Percentiles rank a stretch among this genome's conserved stretches.
phyloP scores from a whole-genome alignment of 306 rosid species.

The Medicago lupulina region DNA sequence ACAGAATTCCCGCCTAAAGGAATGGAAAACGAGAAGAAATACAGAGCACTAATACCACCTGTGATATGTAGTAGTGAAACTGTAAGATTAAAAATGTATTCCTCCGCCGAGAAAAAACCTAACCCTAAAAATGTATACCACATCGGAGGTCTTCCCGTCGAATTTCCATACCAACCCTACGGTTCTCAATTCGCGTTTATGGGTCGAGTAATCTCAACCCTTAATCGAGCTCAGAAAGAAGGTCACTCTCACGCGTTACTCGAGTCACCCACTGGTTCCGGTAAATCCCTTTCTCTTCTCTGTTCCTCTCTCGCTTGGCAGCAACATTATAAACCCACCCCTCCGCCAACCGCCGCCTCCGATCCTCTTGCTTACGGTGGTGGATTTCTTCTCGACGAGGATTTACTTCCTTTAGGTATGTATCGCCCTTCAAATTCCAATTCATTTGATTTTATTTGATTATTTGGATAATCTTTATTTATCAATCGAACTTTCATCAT shows the following conservation, averaged over 20 bases:
- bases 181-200: constrained; percentile 88
- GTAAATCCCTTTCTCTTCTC: constrained; percentile 92
- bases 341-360: constrained; percentile 52
- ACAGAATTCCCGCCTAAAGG: neutral
- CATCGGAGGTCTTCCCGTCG: constrained; percentile 85
- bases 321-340: constrained; percentile 61
- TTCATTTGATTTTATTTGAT: neutral
- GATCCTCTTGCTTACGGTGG: constrained; percentile 83
- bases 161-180: constrained; percentile 89
- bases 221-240: constrained; percentile 76
- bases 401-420: constrained; percentile 50
- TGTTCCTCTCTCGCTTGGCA: constrained; percentile 96
- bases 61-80: no score
- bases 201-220: constrained; percentile 91
- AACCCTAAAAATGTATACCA: constrained; percentile 67
- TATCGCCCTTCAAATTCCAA: neutral
- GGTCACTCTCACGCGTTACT: constrained; percentile 93
- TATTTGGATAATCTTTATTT: neutral
- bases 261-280: constrained; percentile 96
- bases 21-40: neutral
- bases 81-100: constrained; percentile 48
- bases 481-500: constrained; percentile 34
- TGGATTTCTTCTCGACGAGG: constrained; percentile 74
- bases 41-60: neutral
- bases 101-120: constrained; percentile 49